Percentiles rank a stretch among this genome's conserved stretches.
phyloP scores from a whole-genome alignment of 345 rosid species.

The Angophora floribunda region DNA sequence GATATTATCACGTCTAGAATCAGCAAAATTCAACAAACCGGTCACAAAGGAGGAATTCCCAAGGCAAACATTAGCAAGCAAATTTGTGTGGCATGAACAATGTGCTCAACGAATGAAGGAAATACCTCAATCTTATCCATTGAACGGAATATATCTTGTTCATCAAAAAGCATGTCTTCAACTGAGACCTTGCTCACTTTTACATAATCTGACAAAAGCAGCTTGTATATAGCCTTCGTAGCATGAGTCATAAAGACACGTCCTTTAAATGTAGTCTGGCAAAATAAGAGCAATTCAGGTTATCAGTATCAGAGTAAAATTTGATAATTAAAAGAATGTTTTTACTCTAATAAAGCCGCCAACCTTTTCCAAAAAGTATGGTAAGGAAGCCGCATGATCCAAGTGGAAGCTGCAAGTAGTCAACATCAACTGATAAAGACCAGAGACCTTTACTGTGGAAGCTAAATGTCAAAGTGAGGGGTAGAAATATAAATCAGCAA shows the following conservation, averaged over 20 bases:
- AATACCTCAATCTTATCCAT: constrained; percentile 95
- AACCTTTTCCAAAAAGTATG: constrained; percentile 95
- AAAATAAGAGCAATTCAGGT: background rate
- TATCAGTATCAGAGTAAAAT: background rate
- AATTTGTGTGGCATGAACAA: background rate
- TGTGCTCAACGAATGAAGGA: background rate
- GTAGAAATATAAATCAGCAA: background rate
- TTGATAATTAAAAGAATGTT: background rate
- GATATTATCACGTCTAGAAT: background rate
- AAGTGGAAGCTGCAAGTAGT: constrained; percentile 82
- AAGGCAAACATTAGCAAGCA: background rate
- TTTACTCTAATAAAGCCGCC: background rate
- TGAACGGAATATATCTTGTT: constrained; percentile 74
- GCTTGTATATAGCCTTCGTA: constrained; percentile 86
- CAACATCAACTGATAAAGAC: background rate
- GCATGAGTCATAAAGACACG: constrained; percentile 97
- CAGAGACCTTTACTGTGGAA: background rate
- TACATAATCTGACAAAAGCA: constrained; percentile 83
- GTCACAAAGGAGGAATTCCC: background rate
- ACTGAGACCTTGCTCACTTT: constrained; percentile 97
- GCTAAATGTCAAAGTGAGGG: background rate
- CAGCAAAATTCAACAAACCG: background rate
- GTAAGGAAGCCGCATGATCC: constrained; percentile 98
- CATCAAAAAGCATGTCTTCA: constrained; percentile 94
- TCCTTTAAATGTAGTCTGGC: constrained; percentile 83